Evolutionary conservation across 2,329 filamentous ascomycete genomes (phyloP).

Genomic region (Massarina eburnea): DNA sequence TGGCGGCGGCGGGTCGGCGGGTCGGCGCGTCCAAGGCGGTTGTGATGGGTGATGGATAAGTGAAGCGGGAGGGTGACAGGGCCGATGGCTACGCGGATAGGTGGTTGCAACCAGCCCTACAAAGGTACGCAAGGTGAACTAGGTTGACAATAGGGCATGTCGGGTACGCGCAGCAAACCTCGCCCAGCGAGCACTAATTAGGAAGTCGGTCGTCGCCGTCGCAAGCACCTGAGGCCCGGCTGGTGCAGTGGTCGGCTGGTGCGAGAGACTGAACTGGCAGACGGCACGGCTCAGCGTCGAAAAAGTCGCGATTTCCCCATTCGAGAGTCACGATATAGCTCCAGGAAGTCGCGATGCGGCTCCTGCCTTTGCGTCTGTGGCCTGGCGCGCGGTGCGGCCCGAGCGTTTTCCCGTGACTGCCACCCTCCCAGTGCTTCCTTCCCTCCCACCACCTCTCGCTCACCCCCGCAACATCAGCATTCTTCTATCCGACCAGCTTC

Average conservation of each 20-base stretch:
- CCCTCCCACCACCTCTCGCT: not conserved
- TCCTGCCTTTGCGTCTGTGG: too few relatives aligned
- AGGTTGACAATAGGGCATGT: constrained; percentile 18
- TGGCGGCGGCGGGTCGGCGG: constrained; percentile 10
- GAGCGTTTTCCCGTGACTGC: not conserved
- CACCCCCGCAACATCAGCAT: too few relatives aligned
- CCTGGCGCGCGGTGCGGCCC: too few relatives aligned
- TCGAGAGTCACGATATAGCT: too few relatives aligned
- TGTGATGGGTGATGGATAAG: constrained; percentile 10
- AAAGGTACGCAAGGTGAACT: constrained; percentile 27
- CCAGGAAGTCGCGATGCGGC: too few relatives aligned
- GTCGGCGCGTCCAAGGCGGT: not conserved
- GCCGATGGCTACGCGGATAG: constrained; percentile 23
- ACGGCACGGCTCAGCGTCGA: too few relatives aligned
- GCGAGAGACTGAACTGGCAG: too few relatives aligned
- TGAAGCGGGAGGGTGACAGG: constrained; percentile 13
- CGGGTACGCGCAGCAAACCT: constrained; percentile 29
- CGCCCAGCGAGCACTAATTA: constrained; percentile 2
- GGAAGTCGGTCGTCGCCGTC: constrained; percentile 2
- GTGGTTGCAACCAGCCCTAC: constrained; percentile 35
- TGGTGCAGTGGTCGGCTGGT: too few relatives aligned
- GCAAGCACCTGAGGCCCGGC: too few relatives aligned
- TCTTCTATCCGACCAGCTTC: too few relatives aligned
- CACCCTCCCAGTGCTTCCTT: not conserved
- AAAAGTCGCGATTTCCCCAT: too few relatives aligned